A percentile compares a stretch with the other conserved stretches of the same genome.
Evolutionary conservation across 1,284 basidiomycete genomes (phyloP).

Genomic region (Ganoderma meredithae): DNA sequence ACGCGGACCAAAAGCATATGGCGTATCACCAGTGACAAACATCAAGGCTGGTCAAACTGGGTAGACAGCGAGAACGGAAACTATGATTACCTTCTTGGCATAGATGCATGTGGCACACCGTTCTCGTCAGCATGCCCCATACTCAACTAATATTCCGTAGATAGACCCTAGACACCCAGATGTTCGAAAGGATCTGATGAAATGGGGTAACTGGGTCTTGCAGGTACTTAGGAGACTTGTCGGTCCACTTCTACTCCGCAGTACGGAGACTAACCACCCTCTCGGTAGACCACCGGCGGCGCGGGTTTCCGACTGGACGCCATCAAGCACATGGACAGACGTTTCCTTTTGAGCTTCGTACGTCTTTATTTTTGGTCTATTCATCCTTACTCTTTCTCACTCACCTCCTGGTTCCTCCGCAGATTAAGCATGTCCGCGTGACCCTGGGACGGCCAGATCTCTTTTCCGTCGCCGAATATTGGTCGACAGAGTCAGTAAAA

Average conservation of each 20-base stretch:
- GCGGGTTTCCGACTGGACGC: constrained; percentile 89
- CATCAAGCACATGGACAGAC: constrained; percentile 82
- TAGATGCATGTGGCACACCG: constrained; percentile 56
- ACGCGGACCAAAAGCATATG: constrained; percentile 69
- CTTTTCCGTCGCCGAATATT: constrained; percentile 80
- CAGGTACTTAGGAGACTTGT: constrained; percentile 45
- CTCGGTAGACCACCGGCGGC: constrained; percentile 74
- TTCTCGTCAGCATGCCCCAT: not conserved
- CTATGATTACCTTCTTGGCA: constrained; percentile 82
- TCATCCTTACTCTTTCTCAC: constrained; percentile 48
- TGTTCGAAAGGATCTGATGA: constrained; percentile 70
- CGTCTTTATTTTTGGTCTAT: constrained; percentile 35
- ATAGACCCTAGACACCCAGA: constrained; percentile 89
- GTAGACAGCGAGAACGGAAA: constrained; percentile 80
- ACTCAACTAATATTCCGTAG: constrained; percentile 45
- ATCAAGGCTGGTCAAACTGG: constrained; percentile 74
- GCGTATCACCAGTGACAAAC: constrained; percentile 60
- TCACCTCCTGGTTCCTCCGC: constrained; percentile 19
- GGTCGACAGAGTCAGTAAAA: constrained; percentile 67
- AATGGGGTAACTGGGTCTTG: constrained; percentile 78
- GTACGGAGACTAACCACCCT: not conserved
- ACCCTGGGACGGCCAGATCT: constrained; percentile 54
- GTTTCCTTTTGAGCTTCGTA: constrained; percentile 73
- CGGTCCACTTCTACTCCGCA: constrained; percentile 8
- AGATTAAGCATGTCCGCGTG: constrained; percentile 62